Conservation (phyloP, 2,329 filamentous ascomycete genomes). For the Ciborinia camelliae region DNA sequence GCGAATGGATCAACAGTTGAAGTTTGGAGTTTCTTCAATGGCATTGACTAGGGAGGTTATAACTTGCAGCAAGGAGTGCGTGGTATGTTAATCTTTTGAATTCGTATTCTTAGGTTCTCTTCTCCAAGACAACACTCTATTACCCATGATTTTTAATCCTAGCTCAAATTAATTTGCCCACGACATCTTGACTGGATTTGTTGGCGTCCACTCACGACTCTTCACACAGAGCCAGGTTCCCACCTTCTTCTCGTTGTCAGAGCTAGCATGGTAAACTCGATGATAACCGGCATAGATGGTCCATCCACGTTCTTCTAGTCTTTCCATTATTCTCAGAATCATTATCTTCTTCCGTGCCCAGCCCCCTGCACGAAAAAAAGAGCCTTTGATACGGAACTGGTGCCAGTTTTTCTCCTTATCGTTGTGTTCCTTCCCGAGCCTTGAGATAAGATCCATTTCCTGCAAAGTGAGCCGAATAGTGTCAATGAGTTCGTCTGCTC, state of each 20-base stretch:
- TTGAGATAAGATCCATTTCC: conserved; percentile 7
- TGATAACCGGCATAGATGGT: neutral
- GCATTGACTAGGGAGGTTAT: too few relatives aligned
- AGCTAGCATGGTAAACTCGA: neutral
- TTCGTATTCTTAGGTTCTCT: neutral
- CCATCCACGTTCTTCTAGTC: conserved; percentile 17
- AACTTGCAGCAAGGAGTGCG: neutral
- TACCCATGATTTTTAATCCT: neutral
- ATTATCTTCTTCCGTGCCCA: neutral
- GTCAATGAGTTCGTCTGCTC: conserved; percentile 13
- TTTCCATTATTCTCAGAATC: conserved; percentile 13
- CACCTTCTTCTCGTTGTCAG: neutral
- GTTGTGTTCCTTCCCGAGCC: neutral
- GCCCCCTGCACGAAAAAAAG: neutral
- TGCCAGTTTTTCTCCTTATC: neutral
- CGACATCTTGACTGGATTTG: conserved; percentile 1
- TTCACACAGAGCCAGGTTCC: conserved; percentile 17
- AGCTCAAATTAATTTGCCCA: neutral
- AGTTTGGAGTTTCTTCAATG: too few relatives aligned
- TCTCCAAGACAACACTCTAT: neutral
- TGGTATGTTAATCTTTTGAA: neutral
- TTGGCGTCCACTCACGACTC: conserved; percentile 13
- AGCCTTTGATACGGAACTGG: neutral
- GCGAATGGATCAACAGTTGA: too few relatives aligned
- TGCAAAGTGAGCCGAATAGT: conserved; percentile 9